A percentile compares a stretch with the other conserved stretches of the same genome.
Conservation (phyloP, 2,329 filamentous ascomycete species). For the Hypocreales sp. region DNA sequence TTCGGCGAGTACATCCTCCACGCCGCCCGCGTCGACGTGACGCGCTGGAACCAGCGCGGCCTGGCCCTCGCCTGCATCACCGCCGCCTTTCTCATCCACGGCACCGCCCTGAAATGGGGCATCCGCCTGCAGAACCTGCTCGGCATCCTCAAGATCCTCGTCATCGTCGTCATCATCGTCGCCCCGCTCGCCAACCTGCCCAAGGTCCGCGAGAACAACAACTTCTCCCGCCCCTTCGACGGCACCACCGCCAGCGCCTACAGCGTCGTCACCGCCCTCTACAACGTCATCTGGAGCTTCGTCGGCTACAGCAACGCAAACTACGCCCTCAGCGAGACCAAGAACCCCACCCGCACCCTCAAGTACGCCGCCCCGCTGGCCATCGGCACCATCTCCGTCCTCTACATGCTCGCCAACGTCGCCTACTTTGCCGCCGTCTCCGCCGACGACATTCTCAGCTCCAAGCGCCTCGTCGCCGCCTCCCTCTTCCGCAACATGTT, state of each 20-base stretch:
- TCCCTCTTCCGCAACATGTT: constrained; percentile 41
- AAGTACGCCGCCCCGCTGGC: constrained; percentile 49
- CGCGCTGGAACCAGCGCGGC: constrained; percentile 51
- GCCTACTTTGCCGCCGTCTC: constrained; percentile 48
- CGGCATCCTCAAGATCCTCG: constrained; percentile 48
- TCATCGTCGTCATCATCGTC: constrained; percentile 50
- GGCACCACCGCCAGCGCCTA: constrained; percentile 52
- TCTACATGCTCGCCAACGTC: constrained; percentile 54
- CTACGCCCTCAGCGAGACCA: constrained; percentile 49
- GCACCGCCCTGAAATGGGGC: constrained; percentile 47
- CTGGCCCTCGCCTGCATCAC: constrained; percentile 54
- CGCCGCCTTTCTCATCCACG: constrained; percentile 49
- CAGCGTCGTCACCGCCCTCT: constrained; percentile 52
- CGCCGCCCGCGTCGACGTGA: constrained; percentile 45
- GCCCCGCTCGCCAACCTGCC: constrained; percentile 45
- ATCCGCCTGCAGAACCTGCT: constrained; percentile 51
- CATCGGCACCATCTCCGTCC: constrained; percentile 37
- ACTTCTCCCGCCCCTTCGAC: constrained; percentile 47
- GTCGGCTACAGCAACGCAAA: constrained; percentile 56
- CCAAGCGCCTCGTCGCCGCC: constrained; percentile 35
- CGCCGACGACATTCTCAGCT: constrained; percentile 34
- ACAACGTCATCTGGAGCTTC: constrained; percentile 59
- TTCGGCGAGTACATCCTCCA: constrained; percentile 58
- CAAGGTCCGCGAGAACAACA: constrained; percentile 41
- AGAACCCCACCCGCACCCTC: constrained; percentile 47